Evolutionary conservation across 805 yeast species (phyloP), one percentile per base, ranked within the genome.

Genomic region (Ogataea dorogensis): DNA sequence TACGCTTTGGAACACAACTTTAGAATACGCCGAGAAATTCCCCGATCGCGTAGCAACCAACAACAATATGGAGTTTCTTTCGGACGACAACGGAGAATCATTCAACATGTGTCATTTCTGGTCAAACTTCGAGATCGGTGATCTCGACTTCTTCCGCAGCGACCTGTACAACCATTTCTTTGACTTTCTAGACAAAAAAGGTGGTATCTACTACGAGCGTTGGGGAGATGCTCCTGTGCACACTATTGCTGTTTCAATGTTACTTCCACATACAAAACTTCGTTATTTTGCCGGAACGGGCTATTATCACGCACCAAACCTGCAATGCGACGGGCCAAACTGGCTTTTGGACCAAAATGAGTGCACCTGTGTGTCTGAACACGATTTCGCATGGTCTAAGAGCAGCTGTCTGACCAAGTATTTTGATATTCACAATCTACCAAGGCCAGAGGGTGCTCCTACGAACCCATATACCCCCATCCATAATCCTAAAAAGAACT

Each of bases 161-260:
- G 73, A 76, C 28, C 72, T 72, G 9, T 79, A 79, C 58, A 47
- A 47, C 21, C 68, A 71, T 46, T 79, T 73, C 56, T 79, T 79
- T 52, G 71, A 77, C 25, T 61, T 65, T 50, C 63, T 79, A 45
- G 86, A 79, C 59, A 55, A 65, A 38, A 64, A 70, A 13, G 84
- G 84, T 36, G 86, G 85, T 11, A 77, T 79, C 56, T 79, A 75
- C 62, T 79, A 79, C 34, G 82, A 77, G 50, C 53, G 83, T 37
- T 75, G 80, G 80, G 81, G 80, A 5, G 81, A 75, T 43, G 61
- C 60, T 5, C 63, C 63, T 7, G 48, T 58, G 24, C 63, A 58
- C 38, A 44, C 60, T 7, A 48, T 57, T 14, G 62, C 56, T 5
- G 61, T 57, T 9, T 57, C 63, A 5, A 36, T 57, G 18, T 40